Conservation (phyloP, 1,284 basidiomycete genomes). For the Cutaneotrichosporon cyanovorans region DNA sequence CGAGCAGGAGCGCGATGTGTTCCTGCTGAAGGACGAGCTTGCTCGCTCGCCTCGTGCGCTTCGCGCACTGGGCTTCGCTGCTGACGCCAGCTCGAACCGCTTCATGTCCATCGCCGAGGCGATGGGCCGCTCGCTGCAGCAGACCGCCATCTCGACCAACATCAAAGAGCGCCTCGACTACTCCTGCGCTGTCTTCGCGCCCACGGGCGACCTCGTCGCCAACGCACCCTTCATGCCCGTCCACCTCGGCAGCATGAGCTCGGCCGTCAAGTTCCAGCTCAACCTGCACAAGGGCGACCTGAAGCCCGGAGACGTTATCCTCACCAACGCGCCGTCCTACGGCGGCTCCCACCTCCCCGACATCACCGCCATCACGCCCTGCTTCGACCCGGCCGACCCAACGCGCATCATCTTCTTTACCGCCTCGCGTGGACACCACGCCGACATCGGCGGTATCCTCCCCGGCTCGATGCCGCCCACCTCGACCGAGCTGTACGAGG, state of each 20-base stretch:
- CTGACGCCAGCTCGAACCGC: conserved; percentile 10
- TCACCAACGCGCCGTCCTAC: conserved; percentile 47
- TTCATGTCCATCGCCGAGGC: conserved; percentile 46
- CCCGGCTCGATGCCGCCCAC: conserved; percentile 84
- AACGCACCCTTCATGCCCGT: conserved; percentile 52
- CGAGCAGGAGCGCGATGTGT: too few species aligned
- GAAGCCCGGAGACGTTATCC: conserved; percentile 47
- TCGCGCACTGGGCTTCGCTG: too few species aligned
- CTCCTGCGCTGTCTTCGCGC: conserved; percentile 50
- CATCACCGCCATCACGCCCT: conserved; percentile 36
- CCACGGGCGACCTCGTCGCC: conserved; percentile 47
- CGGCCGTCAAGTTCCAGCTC: conserved; percentile 44
- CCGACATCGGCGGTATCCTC: conserved; percentile 40
- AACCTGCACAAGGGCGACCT: conserved; percentile 34
- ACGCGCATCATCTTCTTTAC: conserved; percentile 38
- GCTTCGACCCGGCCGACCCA: conserved; percentile 25
- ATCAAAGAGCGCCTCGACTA: conserved; percentile 47
- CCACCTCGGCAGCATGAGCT: conserved; percentile 47
- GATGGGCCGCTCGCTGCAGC: conserved; percentile 48
- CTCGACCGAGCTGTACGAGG: conserved; percentile 80
- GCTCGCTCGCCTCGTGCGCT: too few species aligned
- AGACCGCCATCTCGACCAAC: conserved; percentile 47
- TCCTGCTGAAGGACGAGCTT: neutral
- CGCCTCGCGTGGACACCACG: conserved; percentile 31
- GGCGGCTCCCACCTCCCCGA: conserved; percentile 35